These are phyloP conservation scores for Aspergillus haitiensis DNA, from an alignment of 495 filamentous ascomycete species.

Conservation along the genomic window DNA sequence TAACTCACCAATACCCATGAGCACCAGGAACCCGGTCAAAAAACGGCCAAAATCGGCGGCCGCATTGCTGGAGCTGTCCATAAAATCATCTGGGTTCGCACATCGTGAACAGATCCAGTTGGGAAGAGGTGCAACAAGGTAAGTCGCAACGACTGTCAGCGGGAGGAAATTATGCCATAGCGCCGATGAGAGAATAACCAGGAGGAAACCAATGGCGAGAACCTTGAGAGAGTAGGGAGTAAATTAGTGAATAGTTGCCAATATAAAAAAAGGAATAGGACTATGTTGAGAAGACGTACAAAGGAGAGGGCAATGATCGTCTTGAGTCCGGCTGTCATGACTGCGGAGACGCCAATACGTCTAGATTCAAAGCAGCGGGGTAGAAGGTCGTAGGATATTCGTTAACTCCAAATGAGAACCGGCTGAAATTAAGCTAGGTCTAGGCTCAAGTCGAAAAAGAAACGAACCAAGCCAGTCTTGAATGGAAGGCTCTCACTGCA, in stretches of 20 bases:
- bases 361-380: conserved; percentile 15
- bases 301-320: conserved; percentile 99
- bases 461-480: background rate
- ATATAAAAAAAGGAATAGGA: background rate
- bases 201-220: conserved; percentile 97
- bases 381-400: conserved; percentile 7
- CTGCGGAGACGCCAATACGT: conserved; percentile 39
- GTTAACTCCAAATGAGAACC: conserved; percentile 2
- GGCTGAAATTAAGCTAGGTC: background rate
- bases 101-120: conserved; percentile 92
- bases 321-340: conserved; percentile 89
- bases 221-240: conserved; percentile 50
- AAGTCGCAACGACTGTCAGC: conserved; percentile 91
- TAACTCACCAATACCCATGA: conserved; percentile 92
- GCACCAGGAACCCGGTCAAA: conserved; percentile 92
- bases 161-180: conserved; percentile 92
- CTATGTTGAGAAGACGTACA: conserved; percentile 49
- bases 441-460: background rate
- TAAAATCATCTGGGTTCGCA: conserved; percentile 95
- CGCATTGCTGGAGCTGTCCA: conserved; percentile 76
- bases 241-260: conserved; percentile 18
- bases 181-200: conserved; percentile 96
- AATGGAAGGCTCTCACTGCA: background rate
- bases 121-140: conserved; percentile 87
- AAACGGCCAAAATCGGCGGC: conserved; percentile 91